These are phyloP conservation scores for Rhizophora apiculata DNA, from an alignment of 345 rosid genomes.

Conservation along the genomic window DNA sequence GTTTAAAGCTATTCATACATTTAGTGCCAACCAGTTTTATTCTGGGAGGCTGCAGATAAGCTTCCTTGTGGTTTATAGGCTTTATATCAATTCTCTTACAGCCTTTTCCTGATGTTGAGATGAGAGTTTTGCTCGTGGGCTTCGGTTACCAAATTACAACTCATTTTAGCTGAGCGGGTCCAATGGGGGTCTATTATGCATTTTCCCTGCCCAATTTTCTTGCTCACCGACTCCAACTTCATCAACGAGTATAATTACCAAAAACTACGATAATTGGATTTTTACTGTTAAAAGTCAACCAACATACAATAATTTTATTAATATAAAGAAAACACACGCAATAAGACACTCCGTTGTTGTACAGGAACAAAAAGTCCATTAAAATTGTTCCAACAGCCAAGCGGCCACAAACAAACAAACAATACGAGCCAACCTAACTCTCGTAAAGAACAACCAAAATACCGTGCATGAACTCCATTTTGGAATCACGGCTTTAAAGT, in stretches of 20 bases:
- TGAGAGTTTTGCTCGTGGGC: too few relatives aligned
- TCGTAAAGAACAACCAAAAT: background rate
- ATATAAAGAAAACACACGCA: background rate
- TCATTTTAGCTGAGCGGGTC: too few relatives aligned
- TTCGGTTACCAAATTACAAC: too few relatives aligned
- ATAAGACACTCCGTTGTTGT: background rate
- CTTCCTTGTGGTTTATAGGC: too few relatives aligned
- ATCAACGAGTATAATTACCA: background rate
- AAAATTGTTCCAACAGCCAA: background rate
- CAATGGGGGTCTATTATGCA: too few relatives aligned
- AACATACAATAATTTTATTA: background rate
- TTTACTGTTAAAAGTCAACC: background rate
- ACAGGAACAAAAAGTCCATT: background rate
- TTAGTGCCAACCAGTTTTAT: too few relatives aligned
- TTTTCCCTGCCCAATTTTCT: too few relatives aligned
- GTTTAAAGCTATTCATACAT: too few relatives aligned
- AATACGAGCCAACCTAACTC: slow-evolving; percentile 1
- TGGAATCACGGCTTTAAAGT: background rate
- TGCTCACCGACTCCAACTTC: too few relatives aligned
- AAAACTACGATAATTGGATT: background rate
- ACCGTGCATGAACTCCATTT: background rate
- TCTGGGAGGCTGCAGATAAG: too few relatives aligned
- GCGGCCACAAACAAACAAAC: slow-evolving; percentile 7
- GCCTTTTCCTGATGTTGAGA: too few relatives aligned
- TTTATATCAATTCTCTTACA: too few relatives aligned